Evolutionary conservation across 768 basidiomycete genomes (phyloP).

Genomic region (Boletus rufocinnamomeus): DNA sequence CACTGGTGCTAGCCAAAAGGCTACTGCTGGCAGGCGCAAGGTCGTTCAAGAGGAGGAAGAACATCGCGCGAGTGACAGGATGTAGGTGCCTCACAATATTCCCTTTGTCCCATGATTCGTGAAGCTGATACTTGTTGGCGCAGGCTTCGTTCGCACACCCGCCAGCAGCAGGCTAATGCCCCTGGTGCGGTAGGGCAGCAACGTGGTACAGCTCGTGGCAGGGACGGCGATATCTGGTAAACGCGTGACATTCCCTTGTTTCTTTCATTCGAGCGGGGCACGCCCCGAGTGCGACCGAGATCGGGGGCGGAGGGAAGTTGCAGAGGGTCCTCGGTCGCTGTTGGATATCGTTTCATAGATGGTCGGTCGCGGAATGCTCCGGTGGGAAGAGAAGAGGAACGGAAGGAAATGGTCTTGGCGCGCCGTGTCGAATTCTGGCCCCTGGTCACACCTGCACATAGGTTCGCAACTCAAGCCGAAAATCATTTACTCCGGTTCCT

Average conservation of each 20-base stretch:
- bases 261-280: conserved; percentile 39
- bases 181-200: conserved; percentile 53
- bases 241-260: conserved; percentile 29
- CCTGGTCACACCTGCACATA: conserved; percentile 8
- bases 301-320: conserved; percentile 40
- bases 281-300: conserved; percentile 49
- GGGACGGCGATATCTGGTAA: conserved; percentile 52
- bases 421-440: conserved; percentile 24
- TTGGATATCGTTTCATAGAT: conserved; percentile 37
- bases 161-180: conserved; percentile 68
- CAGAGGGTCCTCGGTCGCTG: conserved; percentile 40
- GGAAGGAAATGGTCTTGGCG: conserved; percentile 26
- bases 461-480: conserved; percentile 24
- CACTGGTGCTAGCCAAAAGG: too few species aligned
- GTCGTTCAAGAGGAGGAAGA: too few species aligned
- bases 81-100: too few species aligned
- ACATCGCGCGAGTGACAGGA: too few species aligned
- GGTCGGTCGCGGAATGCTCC: conserved; percentile 34
- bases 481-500: conserved; percentile 14
- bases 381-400: conserved; percentile 20
- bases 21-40: too few species aligned
- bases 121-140: conserved; percentile 15
- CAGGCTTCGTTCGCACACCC: conserved; percentile 86
- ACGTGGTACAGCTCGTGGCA: conserved; percentile 42
- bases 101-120: too few species aligned